A percentile compares a stretch with the other conserved stretches of the same genome.
Conservation (phyloP, 306 rosid species). For the Begonia loranthoides region DNA sequence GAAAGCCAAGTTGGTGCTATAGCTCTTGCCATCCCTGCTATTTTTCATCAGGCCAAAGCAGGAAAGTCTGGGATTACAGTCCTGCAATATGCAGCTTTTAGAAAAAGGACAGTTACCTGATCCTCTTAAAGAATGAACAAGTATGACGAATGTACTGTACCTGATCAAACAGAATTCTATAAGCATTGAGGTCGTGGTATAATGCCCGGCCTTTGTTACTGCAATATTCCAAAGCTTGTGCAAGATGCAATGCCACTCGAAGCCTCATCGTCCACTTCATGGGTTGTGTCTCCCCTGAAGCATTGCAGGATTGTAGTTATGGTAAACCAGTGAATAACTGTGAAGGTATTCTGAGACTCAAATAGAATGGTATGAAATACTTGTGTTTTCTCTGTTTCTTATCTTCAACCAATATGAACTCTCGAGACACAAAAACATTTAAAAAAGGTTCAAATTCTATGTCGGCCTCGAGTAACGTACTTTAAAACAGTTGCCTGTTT, state of each 20-base stretch:
- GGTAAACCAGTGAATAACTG: constrained; percentile 1
- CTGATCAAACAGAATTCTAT: constrained; percentile 84
- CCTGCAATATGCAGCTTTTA: constrained; percentile 32
- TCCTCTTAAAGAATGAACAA: constrained; percentile 11
- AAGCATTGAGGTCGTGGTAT: constrained; percentile 98
- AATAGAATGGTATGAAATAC: no score
- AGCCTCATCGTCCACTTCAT: constrained; percentile 99
- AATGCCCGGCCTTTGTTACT: constrained; percentile 69
- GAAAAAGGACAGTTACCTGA: constrained; percentile 1
- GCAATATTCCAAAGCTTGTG: constrained; percentile 94
- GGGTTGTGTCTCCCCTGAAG: constrained; percentile 84
- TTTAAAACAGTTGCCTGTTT: no score
- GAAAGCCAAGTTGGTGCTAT: constrained; percentile 93
- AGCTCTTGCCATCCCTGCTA: constrained; percentile 96
- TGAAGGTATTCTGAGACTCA: no score
- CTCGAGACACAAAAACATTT: no score
- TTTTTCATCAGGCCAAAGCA: constrained; percentile 99
- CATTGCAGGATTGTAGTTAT: constrained; percentile 15
- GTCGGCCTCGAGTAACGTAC: no score
- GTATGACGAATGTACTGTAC: constrained; percentile 17
- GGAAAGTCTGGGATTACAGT: constrained; percentile 84
- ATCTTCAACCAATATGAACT: no score
- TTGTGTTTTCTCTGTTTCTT: no score
- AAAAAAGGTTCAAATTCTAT: no score
- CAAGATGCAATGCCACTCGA: constrained; percentile 90